Conservation (phyloP, 331 rosid genomes). For the Malus hybrid region DNA sequence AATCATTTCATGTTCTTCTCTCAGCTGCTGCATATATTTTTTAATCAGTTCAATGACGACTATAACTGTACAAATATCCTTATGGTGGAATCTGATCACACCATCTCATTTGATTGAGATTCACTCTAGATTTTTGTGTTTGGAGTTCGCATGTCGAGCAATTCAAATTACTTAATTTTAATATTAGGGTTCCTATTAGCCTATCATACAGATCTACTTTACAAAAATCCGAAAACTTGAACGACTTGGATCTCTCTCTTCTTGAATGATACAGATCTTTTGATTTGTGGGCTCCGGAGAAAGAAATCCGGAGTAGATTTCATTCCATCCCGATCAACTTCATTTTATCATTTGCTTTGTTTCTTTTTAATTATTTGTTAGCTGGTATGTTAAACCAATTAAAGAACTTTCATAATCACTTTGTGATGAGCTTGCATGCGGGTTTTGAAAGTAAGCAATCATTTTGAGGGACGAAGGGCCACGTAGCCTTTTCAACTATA, state of each 20-base stretch:
- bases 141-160: too few species aligned
- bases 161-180: too few species aligned
- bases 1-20: constrained; percentile 23
- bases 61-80: not conserved
- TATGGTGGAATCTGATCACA: not conserved
- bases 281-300: too few species aligned
- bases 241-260: too few species aligned
- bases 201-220: too few species aligned
- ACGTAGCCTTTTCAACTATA: not conserved
- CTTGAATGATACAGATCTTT: too few species aligned
- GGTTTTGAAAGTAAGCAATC: constrained; percentile 9
- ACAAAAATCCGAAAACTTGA: too few species aligned
- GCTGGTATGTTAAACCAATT: not conserved
- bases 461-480: constrained; percentile 1
- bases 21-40: constrained; percentile 2
- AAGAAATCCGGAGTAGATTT: too few species aligned
- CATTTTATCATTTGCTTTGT: not conserved
- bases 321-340: too few species aligned
- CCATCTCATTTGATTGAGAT: not conserved
- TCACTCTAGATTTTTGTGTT: too few species aligned
- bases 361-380: not conserved
- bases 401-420: constrained; percentile 2
- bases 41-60: constrained; percentile 18
- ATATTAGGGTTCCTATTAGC: too few species aligned
- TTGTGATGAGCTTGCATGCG: constrained; percentile 7